Base-by-base conservation (phyloP, 176 grass and related monocot genomes). In the Triticum timopheevii region DNA sequence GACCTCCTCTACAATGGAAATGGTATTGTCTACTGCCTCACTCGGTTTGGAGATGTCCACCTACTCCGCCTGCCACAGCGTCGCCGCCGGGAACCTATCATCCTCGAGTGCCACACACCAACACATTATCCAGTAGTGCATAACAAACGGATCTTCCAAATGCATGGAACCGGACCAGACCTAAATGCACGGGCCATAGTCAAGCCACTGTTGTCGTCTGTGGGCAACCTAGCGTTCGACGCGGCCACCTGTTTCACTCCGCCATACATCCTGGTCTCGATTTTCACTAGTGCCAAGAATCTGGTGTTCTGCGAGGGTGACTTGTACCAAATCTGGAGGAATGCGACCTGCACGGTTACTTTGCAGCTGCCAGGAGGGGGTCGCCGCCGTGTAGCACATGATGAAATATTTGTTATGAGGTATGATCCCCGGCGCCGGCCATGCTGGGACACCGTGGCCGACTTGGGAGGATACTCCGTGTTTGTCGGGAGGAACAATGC, bases 1-100 rank as follows among this genome's bases (percentile, higher is more conserved):
- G 89, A 90, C 73, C 84, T 87, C 66, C 84, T 90, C 24, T 90
- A 90, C 80, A 20, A 77, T 22, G 89, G 86, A 35, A 90, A 83
- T 79, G 84, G 84, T 90, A 90, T 82, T 56, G 89, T 90, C 30
- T 90, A 87, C 73, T 90, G 84, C 80, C 84, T 90, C 84, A 87
- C 89, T 13, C 34, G 34, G 34, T 34, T 34, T 34, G 34, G 34
- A 34, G 34, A 34, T 34, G 34, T 34, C 34, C 4, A 34, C 34
- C 3, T 34, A 4, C 34, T 34, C 34, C 34, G 34, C 34, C 34
- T 34, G 34, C 34, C 34, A 34, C 4, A 34, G 34, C 34, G 34
- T 34, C 34, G 34, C 34, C 34, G 34, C 5, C 34, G 34, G 34
- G 34, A 34, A 34, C 34, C 34, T 34, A 34, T 34, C 34, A 34